These are phyloP conservation scores for Gracilaria caudata DNA, from an alignment of 23 red algal species.

Conservation along the genomic window DNA sequence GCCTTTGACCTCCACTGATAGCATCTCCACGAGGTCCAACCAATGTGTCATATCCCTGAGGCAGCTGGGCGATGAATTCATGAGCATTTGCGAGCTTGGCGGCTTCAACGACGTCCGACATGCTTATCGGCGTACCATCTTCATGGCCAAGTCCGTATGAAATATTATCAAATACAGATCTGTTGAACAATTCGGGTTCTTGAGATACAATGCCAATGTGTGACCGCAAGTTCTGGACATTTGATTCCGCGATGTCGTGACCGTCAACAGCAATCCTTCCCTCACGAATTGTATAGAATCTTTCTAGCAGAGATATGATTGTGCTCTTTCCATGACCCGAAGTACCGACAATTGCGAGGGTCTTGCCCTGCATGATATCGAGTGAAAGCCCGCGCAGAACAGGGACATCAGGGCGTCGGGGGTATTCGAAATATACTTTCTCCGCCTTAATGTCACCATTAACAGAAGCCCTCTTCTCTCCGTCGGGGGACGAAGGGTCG, in stretches of 20 bases:
- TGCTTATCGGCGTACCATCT: slow-evolving; percentile 56
- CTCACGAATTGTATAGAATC: slow-evolving; percentile 80
- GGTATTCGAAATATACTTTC: slow-evolving; percentile 88
- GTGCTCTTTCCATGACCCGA: slow-evolving; percentile 92
- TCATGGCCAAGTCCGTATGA: slow-evolving; percentile 69
- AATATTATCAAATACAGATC: slow-evolving; percentile 86
- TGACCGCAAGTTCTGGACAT: slow-evolving; percentile 61
- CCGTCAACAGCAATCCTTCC: slow-evolving; percentile 74
- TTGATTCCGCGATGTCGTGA: slow-evolving; percentile 24
- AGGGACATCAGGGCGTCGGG: slow-evolving; percentile 74
- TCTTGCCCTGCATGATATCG: slow-evolving; percentile 69
- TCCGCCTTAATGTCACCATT: slow-evolving; percentile 62
- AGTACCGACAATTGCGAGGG: slow-evolving; percentile 89
- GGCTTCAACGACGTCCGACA: slow-evolving; percentile 71
- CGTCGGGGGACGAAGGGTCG: slow-evolving; percentile 44
- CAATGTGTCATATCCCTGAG: slow-evolving; percentile 81
- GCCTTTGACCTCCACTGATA: slow-evolving; percentile 90
- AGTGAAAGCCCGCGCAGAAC: slow-evolving; percentile 78
- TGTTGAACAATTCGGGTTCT: slow-evolving; percentile 83
- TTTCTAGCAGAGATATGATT: slow-evolving; percentile 67
- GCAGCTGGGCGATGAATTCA: slow-evolving; percentile 77
- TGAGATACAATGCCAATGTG: slow-evolving; percentile 90
- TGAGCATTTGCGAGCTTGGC: slow-evolving; percentile 85
- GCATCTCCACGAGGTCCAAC: slow-evolving; percentile 84
- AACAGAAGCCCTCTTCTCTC: slow-evolving; percentile 24